A percentile compares a stretch with the other conserved stretches of the same genome.
Evolutionary conservation across 345 rosid genomes (phyloP).

Genomic region (Draba incana): DNA sequence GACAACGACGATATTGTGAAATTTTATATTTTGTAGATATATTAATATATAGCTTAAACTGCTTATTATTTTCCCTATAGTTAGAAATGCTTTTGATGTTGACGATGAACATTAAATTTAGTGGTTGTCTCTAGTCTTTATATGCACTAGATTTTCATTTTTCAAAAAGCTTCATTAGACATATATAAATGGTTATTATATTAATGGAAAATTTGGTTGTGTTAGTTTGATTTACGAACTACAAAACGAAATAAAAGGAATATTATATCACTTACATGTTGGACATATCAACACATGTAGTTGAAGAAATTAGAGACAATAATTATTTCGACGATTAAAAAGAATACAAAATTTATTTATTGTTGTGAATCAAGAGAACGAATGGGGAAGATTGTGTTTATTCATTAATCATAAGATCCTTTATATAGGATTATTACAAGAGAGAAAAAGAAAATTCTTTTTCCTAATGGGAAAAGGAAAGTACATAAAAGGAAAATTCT

Average conservation of each 20-base stretch:
- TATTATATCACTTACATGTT: too few relatives aligned
- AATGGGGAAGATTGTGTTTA: too few relatives aligned
- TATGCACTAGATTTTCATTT: slow-evolving; percentile 6
- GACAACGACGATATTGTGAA: neutral
- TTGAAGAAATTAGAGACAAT: too few relatives aligned
- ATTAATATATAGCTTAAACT: neutral
- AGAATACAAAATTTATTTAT: neutral
- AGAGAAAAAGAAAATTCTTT: too few relatives aligned
- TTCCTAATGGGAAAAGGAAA: too few relatives aligned
- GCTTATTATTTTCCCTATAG: neutral
- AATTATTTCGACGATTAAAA: neutral
- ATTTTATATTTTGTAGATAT: slow-evolving; percentile 2
- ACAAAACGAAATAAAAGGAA: neutral
- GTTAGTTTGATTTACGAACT: neutral
- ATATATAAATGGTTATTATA: slow-evolving; percentile 12
- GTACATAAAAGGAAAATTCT: too few relatives aligned
- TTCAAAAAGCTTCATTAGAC: slow-evolving; percentile 18
- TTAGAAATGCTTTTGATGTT: slow-evolving; percentile 9
- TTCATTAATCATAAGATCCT: too few relatives aligned
- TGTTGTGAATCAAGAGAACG: too few relatives aligned
- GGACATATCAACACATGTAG: too few relatives aligned
- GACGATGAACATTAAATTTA: slow-evolving; percentile 16
- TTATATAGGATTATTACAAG: too few relatives aligned
- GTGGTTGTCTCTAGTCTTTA: slow-evolving; percentile 25
- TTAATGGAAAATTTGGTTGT: neutral